Conservation (phyloP, 1,139 yeast species). For the Suhomyces yuchorum region DNA sequence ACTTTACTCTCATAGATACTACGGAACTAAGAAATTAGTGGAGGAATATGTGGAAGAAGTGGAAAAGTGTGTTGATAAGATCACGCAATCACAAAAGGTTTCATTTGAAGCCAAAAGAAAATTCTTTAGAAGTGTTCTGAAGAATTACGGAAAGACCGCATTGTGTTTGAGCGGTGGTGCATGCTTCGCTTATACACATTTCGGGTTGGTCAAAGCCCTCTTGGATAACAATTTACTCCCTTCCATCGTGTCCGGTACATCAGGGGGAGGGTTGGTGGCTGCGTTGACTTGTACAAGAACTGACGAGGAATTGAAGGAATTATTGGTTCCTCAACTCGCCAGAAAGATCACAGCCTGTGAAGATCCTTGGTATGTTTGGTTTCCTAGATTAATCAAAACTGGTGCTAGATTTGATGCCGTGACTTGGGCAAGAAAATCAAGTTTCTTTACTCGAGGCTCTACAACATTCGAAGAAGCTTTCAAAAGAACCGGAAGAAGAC, state of each 20-base stretch:
- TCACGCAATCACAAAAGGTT: slow-evolving; percentile 44
- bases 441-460: slow-evolving; percentile 74
- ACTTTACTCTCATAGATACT: slow-evolving; percentile 72
- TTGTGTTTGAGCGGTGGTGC: slow-evolving; percentile 81
- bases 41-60: slow-evolving; percentile 59
- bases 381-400: slow-evolving; percentile 66
- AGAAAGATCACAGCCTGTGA: slow-evolving; percentile 70
- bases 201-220: slow-evolving; percentile 74
- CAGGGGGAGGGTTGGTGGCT: slow-evolving; percentile 84
- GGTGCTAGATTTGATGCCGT: slow-evolving; percentile 80
- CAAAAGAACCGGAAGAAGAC: slow-evolving; percentile 65
- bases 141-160: slow-evolving; percentile 74
- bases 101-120: slow-evolving; percentile 44
- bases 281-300: slow-evolving; percentile 73
- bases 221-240: slow-evolving; percentile 70
- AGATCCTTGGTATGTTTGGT: slow-evolving; percentile 63
- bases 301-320: slow-evolving; percentile 58
- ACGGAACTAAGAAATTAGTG: slow-evolving; percentile 69
- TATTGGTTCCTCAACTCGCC: slow-evolving; percentile 65
- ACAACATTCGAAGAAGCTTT: slow-evolving; percentile 72
- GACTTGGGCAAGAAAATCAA: slow-evolving; percentile 69
- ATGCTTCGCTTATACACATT: slow-evolving; percentile 74
- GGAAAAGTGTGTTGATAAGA: slow-evolving; percentile 45
- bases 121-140: slow-evolving; percentile 60
- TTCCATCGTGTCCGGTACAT: slow-evolving; percentile 71